A percentile compares a stretch with the other conserved stretches of the same genome.
phyloP scores from a whole-genome alignment of 176 grass and related monocot species.

The Carex cristatella region DNA sequence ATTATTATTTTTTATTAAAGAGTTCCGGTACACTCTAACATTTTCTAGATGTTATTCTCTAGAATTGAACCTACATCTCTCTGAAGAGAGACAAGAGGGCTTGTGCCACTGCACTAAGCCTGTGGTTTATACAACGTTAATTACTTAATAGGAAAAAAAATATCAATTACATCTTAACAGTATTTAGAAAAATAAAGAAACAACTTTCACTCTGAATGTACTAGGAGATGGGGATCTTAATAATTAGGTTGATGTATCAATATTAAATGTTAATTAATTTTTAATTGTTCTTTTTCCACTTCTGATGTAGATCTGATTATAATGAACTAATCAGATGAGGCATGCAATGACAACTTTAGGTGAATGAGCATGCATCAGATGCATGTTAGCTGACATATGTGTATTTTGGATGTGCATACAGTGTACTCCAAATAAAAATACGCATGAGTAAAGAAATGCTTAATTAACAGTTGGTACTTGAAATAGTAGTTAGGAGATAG shows the following conservation, averaged over 20 bases:
- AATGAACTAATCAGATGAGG: constrained; percentile 15
- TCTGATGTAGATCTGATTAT: background rate
- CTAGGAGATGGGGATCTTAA: background rate
- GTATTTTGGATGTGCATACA: background rate
- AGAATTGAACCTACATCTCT: no score
- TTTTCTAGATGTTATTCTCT: no score
- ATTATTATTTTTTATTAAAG: no score
- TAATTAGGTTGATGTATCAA: background rate
- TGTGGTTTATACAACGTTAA: no score
- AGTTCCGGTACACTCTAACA: no score
- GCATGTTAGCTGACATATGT: constrained; percentile 9
- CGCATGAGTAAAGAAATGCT: background rate
- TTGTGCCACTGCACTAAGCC: no score
- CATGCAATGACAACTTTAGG: constrained; percentile 6
- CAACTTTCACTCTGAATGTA: background rate
- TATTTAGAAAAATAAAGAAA: background rate
- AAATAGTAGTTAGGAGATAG: constrained; percentile 17
- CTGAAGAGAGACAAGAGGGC: no score
- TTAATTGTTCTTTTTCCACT: background rate
- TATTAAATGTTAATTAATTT: background rate
- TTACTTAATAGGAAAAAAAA: background rate
- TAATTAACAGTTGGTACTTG: constrained; percentile 3
- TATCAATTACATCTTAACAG: background rate
- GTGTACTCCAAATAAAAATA: constrained; percentile 9
- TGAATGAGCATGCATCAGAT: background rate